Evolutionary conservation across 352 stramenopile species (phyloP), one percentile per base, ranked within the genome.

Genomic region (Plasmopara viticola): DNA sequence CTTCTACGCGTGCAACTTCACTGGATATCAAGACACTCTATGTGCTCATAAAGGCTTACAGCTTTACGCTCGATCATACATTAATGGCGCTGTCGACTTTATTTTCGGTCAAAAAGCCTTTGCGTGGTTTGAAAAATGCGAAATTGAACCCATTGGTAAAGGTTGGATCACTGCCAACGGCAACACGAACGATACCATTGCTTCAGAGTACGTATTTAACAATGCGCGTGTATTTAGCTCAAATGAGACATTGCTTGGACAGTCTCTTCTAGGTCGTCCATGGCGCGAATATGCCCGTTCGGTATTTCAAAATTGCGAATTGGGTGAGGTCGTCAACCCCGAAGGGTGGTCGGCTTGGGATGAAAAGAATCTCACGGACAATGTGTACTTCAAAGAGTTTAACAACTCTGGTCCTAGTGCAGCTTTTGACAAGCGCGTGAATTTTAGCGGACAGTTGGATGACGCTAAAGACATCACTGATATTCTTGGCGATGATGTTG

Each of bases 351-450:
- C 41, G 33, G 30, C 17, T n/a, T 57, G 50, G 50, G 15, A 57
- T 15, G 31, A 51, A 5, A 18, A 17, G 9, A 45, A 45, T 18
- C 14, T 29, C 9, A 57, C 39, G 30, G 48, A 43, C 8, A 57
- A 57, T 13, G 48, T 54, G 6, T 54, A 54, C 48, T 47, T 54
- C 18, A 61, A 56, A 31, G 47, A 60, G 34, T 60, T 51, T 14
- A 60, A 55, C 45, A 60, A 55, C 15, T 41, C 4, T 1, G 49
- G 49, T 3, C 40, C 40, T 13, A 39, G 49, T 44, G 29, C 49
- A 14, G 42, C n/a, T 18, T 48, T 17, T 28, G 54, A 46, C 6
- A 29, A 56, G 34, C 42, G 54, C 4, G 54, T 52, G 13, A 0
- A 31, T 0, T 61, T 61, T 15, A 61, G 54, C 17, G 48, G 54